These are phyloP conservation scores for Omphalotus guepiniiformis DNA, from an alignment of 768 basidiomycete genomes.

Conservation along the genomic window DNA sequence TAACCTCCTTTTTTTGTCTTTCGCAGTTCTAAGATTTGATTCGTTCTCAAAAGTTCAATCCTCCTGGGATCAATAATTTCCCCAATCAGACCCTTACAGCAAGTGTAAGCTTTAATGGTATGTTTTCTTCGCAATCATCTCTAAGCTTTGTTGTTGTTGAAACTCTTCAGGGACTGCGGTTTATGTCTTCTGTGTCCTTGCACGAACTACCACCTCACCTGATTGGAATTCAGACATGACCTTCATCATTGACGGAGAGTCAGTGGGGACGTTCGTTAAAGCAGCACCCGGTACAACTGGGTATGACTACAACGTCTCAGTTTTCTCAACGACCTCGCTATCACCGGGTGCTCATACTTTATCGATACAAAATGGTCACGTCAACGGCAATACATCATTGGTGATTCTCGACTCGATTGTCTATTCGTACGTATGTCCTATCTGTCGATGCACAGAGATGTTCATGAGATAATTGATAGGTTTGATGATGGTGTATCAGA, in stretches of 20 bases:
- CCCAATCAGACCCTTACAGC: slow-evolving; percentile 22
- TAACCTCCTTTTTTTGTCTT: not conserved
- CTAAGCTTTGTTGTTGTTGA: not conserved
- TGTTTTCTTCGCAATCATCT: not conserved
- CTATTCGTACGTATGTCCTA: slow-evolving; percentile 38
- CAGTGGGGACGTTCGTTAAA: slow-evolving; percentile 18
- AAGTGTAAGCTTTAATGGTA: slow-evolving; percentile 32
- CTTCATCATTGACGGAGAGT: slow-evolving; percentile 29
- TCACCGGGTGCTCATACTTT: slow-evolving; percentile 25
- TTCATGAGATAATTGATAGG: too few relatives aligned
- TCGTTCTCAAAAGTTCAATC: slow-evolving; percentile 12
- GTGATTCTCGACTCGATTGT: slow-evolving; percentile 36
- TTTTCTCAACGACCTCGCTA: slow-evolving; percentile 29
- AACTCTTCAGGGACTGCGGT: slow-evolving; percentile 34
- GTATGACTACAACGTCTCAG: slow-evolving; percentile 30
- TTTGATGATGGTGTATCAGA: too few relatives aligned
- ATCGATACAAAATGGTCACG: slow-evolving; percentile 28
- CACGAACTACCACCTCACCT: slow-evolving; percentile 19
- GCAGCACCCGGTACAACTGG: slow-evolving; percentile 12
- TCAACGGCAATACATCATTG: slow-evolving; percentile 23
- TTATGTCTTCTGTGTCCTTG: slow-evolving; percentile 38
- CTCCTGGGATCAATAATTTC: slow-evolving; percentile 12
- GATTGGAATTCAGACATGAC: slow-evolving; percentile 27
- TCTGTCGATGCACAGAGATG: too few relatives aligned
- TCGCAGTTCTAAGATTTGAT: slow-evolving; percentile 8